Conservation (phyloP, 805 yeast species). For the Metschnikowia anglica region DNA sequence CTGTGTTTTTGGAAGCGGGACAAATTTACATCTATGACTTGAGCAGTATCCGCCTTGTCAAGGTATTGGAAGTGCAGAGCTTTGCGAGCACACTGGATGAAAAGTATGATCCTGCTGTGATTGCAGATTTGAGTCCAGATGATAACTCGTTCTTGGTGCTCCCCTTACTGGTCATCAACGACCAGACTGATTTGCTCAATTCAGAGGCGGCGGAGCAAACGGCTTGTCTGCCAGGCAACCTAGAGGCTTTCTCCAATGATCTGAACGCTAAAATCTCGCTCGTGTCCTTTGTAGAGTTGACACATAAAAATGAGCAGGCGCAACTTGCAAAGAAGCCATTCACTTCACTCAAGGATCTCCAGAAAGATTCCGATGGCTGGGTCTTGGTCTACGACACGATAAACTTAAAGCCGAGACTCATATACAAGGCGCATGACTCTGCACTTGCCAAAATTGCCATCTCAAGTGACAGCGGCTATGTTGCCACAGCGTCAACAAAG, state of each 20-base stretch:
- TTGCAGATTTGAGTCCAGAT: constrained; percentile 39
- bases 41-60: constrained; percentile 77
- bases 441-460: constrained; percentile 33
- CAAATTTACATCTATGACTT: constrained; percentile 89
- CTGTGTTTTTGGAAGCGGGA: constrained; percentile 69
- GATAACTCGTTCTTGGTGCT: constrained; percentile 36
- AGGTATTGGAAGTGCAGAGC: constrained; percentile 33
- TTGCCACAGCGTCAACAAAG: constrained; percentile 44
- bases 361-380: constrained; percentile 37
- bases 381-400: constrained; percentile 42
- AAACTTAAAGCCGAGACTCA: constrained; percentile 28
- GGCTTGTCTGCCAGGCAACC: too few relatives aligned
- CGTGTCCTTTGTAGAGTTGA: constrained; percentile 25
- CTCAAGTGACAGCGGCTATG: constrained; percentile 26
- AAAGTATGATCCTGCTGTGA: constrained; percentile 16
- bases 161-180: constrained; percentile 32
- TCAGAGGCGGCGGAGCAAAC: constrained; percentile 10
- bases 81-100: constrained; percentile 6
- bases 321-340: constrained; percentile 18
- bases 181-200: constrained; percentile 34
- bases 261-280: constrained; percentile 3
- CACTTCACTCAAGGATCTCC: constrained; percentile 27
- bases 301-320: constrained; percentile 24
- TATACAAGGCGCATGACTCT: constrained; percentile 43
- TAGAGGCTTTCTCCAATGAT: background rate